A percentile compares a stretch with the other conserved stretches of the same genome.
Evolutionary conservation across 129 eudicot species (phyloP).

Genomic region (Pulicaria dysenterica): DNA sequence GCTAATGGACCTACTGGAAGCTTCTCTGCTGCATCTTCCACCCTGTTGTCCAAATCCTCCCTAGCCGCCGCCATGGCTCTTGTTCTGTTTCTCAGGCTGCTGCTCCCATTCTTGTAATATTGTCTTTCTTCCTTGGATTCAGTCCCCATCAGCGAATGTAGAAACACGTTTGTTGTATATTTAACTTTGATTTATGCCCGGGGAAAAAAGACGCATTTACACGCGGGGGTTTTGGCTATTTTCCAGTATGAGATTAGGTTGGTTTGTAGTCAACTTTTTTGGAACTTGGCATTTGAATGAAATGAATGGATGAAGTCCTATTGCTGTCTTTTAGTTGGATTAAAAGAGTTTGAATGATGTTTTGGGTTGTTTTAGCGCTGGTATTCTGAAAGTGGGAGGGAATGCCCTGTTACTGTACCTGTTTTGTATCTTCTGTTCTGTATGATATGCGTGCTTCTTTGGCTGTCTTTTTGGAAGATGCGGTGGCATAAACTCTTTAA

Average conservation of each 20-base stretch:
- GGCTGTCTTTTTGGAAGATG: too few relatives aligned
- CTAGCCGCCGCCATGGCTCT: conserved; percentile 25
- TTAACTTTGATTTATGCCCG: conserved; percentile 35
- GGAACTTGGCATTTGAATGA: conserved; percentile 26
- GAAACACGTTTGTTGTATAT: conserved; percentile 38
- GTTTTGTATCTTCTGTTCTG: too few relatives aligned
- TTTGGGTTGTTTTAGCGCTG: conserved; percentile 13
- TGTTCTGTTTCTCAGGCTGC: conserved; percentile 37
- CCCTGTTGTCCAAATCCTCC: conserved; percentile 40
- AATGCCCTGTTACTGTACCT: too few relatives aligned
- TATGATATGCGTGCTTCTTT: too few relatives aligned
- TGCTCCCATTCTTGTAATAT: conserved; percentile 43
- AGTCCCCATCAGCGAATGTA: not conserved
- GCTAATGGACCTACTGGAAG: conserved; percentile 68
- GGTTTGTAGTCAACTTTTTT: conserved; percentile 25
- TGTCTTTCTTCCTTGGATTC: not conserved
- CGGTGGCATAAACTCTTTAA: too few relatives aligned
- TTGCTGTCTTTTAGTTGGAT: conserved; percentile 11
- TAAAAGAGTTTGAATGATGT: conserved; percentile 11
- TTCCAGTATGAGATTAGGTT: conserved; percentile 37
- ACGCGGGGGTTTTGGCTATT: conserved; percentile 20
- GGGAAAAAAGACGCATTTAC: conserved; percentile 5
- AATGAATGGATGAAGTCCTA: conserved; percentile 13
- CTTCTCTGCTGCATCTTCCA: conserved; percentile 47
- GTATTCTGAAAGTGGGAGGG: conserved; percentile 14